A percentile compares a stretch with the other conserved stretches of the same genome.
Conservation (phyloP, 768 basidiomycete genomes). For the Lentinula boryana region DNA sequence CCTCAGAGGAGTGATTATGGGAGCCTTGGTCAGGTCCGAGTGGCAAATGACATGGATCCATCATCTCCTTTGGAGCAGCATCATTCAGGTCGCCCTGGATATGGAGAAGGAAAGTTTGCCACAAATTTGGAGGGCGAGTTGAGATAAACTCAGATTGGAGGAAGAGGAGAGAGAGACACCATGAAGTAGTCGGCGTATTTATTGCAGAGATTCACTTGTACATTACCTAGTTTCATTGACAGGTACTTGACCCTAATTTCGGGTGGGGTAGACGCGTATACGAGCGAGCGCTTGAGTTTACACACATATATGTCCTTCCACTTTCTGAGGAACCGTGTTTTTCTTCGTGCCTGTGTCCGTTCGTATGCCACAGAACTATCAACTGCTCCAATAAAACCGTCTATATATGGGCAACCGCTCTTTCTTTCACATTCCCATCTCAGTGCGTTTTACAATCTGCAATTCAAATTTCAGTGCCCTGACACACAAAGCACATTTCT, state of each 20-base stretch:
- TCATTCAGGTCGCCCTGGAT: not conserved
- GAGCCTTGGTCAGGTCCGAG: constrained; percentile 2
- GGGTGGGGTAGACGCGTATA: not conserved
- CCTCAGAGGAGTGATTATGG: constrained; percentile 5
- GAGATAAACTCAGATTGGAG: not conserved
- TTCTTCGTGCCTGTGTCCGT: not conserved
- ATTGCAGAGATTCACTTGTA: no score
- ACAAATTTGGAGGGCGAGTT: constrained; percentile 5
- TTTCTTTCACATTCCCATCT: constrained; percentile 80
- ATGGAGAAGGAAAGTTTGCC: constrained; percentile 4
- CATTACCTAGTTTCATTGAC: no score
- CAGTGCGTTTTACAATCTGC: constrained; percentile 28
- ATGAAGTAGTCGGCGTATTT: no score
- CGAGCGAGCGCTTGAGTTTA: not conserved
- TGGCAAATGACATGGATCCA: constrained; percentile 1
- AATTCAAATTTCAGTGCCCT: not conserved
- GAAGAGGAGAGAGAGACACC: no score
- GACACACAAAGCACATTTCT: not conserved
- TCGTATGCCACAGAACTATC: constrained; percentile 17
- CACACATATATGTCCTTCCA: not conserved
- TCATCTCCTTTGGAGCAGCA: not conserved
- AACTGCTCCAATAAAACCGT: constrained; percentile 46
- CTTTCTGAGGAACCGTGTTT: not conserved
- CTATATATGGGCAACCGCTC: constrained; percentile 75
- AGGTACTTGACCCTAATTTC: no score